Percentiles rank a stretch among this genome's conserved stretches.
phyloP scores from a whole-genome alignment of 805 yeast genomes.

The Pichia deserticola region DNA sequence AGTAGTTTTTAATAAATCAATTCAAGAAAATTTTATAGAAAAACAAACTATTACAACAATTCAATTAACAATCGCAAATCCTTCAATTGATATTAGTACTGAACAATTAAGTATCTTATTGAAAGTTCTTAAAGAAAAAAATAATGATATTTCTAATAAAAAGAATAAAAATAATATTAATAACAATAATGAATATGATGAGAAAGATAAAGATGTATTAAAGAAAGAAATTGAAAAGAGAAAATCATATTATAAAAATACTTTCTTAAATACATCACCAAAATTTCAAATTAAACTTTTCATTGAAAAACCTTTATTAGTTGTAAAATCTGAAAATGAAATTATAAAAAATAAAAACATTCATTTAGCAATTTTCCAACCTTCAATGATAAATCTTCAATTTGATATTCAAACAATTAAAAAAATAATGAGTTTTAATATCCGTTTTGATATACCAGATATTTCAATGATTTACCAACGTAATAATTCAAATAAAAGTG shows the following conservation, averaged over 20 bases:
- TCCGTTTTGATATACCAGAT: slow-evolving; percentile 18
- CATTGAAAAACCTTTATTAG: slow-evolving; percentile 23
- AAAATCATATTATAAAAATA: neutral
- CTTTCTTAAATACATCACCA: slow-evolving; percentile 14
- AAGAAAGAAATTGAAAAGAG: neutral
- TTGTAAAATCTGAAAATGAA: slow-evolving; percentile 17
- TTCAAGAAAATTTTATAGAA: slow-evolving; percentile 17
- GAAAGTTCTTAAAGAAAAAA: neutral
- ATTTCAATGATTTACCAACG: slow-evolving; percentile 16
- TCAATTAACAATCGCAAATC: slow-evolving; percentile 35
- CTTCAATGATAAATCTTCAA: slow-evolving; percentile 20
- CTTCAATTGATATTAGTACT: slow-evolving; percentile 38
- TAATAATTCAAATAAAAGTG: slow-evolving; percentile 4
- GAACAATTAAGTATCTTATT: slow-evolving; percentile 32
- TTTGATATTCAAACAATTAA: slow-evolving; percentile 6
- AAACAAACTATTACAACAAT: slow-evolving; percentile 27
- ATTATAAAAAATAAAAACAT: slow-evolving; percentile 3
- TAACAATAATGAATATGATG: too few species aligned
- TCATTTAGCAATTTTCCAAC: slow-evolving; percentile 16
- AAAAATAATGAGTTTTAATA: slow-evolving; percentile 4
- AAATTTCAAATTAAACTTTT: slow-evolving; percentile 18
- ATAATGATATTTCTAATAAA: neutral
- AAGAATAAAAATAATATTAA: neutral
- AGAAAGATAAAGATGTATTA: neutral
- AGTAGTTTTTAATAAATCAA: slow-evolving; percentile 11